Evolutionary conservation across 2,329 filamentous ascomycete genomes (phyloP).

Genomic region (Teratosphaeria nubilosa): DNA sequence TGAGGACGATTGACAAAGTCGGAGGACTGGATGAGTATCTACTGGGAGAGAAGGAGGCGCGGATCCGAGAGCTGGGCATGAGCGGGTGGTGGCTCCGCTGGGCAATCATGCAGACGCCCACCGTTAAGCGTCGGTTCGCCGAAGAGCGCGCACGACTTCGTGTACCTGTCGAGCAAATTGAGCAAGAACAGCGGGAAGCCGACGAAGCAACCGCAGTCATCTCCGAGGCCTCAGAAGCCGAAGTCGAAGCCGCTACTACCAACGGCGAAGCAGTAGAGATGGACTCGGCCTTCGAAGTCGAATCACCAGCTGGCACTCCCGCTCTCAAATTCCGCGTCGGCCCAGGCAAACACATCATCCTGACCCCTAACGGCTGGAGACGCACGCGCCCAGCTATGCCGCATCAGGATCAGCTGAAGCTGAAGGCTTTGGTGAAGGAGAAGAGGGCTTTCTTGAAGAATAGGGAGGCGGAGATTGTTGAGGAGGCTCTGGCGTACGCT

Average conservation of each 20-base stretch:
- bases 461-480: not conserved
- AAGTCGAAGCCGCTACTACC: conserved; percentile 5
- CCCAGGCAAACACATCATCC: conserved; percentile 18
- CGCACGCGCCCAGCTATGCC: conserved; percentile 12
- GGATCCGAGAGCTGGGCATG: conserved; percentile 78
- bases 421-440: not conserved
- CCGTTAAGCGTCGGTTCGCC: conserved; percentile 56
- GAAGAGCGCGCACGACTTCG: conserved; percentile 56
- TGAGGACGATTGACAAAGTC: conserved; percentile 60
- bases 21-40: conserved; percentile 90
- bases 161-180: conserved; percentile 34
- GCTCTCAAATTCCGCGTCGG: conserved; percentile 23
- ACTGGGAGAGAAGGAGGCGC: conserved; percentile 63
- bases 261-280: conserved; percentile 11
- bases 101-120: conserved; percentile 72
- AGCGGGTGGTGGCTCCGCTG: conserved; percentile 85
- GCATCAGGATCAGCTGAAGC: not conserved
- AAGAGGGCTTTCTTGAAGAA: not conserved
- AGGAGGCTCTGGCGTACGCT: not conserved
- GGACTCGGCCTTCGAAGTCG: conserved; percentile 20
- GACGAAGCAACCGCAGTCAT: conserved; percentile 6
- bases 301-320: conserved; percentile 14
- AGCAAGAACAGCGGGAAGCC: conserved; percentile 10
- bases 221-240: conserved; percentile 9
- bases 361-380: conserved; percentile 21